Conservation (phyloP, 2,329 filamentous ascomycete species). For the Dactylella cylindrospora region DNA sequence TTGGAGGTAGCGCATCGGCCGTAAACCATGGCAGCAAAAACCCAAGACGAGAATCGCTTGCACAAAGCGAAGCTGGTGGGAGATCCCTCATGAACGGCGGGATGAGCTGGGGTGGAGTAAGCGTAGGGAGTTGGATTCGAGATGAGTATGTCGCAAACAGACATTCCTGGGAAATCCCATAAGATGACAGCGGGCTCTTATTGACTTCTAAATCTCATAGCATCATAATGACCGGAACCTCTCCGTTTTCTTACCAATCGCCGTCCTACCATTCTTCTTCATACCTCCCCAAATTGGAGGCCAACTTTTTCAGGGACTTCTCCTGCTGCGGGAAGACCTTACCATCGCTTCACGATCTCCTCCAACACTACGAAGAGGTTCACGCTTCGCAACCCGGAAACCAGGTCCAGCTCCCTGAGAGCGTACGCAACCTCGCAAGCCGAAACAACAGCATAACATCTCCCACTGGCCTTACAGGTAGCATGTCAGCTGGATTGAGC, state of each 20-base stretch:
- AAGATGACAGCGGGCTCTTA: not conserved
- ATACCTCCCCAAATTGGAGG: constrained; percentile 92
- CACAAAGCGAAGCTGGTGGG: constrained; percentile 57
- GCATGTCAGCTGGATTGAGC: constrained; percentile 55
- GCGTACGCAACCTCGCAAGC: constrained; percentile 50
- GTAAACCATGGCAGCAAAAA: constrained; percentile 43
- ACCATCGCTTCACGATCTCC: constrained; percentile 86
- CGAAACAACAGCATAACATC: constrained; percentile 55
- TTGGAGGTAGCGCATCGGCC: constrained; percentile 35
- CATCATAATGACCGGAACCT: constrained; percentile 93
- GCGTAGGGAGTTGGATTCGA: constrained; percentile 92
- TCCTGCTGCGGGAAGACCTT: constrained; percentile 88
- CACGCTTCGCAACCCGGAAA: constrained; percentile 69
- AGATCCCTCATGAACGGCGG: constrained; percentile 58
- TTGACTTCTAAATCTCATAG: constrained; percentile 55
- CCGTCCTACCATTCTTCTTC: constrained; percentile 95
- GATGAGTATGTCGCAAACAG: constrained; percentile 76
- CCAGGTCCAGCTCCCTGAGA: constrained; percentile 41
- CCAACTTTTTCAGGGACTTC: constrained; percentile 97
- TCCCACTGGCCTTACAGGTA: constrained; percentile 53
- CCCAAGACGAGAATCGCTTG: constrained; percentile 50
- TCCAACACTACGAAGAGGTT: constrained; percentile 95
- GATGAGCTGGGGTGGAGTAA: constrained; percentile 96
- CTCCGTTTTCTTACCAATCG: constrained; percentile 87
- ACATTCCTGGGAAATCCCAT: constrained; percentile 1